A percentile compares a stretch with the other conserved stretches of the same genome.
phyloP scores from a whole-genome alignment of 2,329 filamentous ascomycete genomes.

The Botryosphaeria agaves region DNA sequence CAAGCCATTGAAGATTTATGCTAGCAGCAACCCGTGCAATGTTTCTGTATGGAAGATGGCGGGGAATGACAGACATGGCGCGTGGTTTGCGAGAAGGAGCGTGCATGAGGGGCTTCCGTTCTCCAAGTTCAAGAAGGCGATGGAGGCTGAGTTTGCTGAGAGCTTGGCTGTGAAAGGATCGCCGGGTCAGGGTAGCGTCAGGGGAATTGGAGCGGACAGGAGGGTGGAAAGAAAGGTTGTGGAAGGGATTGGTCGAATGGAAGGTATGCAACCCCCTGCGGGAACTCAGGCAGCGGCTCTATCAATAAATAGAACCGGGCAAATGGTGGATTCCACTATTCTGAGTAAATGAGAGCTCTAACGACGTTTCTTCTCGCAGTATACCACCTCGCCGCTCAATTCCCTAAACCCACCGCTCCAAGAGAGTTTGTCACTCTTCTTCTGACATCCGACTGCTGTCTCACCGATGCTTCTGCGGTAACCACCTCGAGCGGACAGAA shows the following conservation, averaged over 20 bases:
- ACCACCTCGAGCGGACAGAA: conserved; percentile 13
- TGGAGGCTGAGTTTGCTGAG: conserved; percentile 65
- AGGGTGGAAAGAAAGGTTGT: conserved; percentile 46
- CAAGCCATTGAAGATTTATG: conserved; percentile 59
- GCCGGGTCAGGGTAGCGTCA: conserved; percentile 56
- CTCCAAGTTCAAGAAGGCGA: conserved; percentile 56
- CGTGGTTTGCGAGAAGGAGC: conserved; percentile 80
- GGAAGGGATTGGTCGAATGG: conserved; percentile 42
- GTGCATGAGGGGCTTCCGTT: conserved; percentile 67
- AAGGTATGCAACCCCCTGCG: conserved; percentile 28
- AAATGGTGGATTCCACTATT: too few species aligned
- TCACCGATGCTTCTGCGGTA: conserved; percentile 25
- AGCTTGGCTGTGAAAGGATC: conserved; percentile 53
- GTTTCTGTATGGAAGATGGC: conserved; percentile 59
- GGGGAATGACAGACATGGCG: conserved; percentile 63
- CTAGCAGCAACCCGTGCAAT: conserved; percentile 56
- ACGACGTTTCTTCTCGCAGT: conserved; percentile 30
- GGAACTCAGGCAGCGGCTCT: background rate
- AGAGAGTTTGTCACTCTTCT: conserved; percentile 76
- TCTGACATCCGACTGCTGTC: conserved; percentile 42
- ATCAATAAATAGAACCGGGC: too few species aligned
- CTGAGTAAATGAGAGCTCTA: background rate
- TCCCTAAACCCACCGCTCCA: conserved; percentile 74
- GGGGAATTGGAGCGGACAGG: conserved; percentile 72
- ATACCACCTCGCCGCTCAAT: conserved; percentile 74